phyloP scores from a whole-genome alignment of 768 basidiomycete genomes.

The Leccinum incarnatum region DNA sequence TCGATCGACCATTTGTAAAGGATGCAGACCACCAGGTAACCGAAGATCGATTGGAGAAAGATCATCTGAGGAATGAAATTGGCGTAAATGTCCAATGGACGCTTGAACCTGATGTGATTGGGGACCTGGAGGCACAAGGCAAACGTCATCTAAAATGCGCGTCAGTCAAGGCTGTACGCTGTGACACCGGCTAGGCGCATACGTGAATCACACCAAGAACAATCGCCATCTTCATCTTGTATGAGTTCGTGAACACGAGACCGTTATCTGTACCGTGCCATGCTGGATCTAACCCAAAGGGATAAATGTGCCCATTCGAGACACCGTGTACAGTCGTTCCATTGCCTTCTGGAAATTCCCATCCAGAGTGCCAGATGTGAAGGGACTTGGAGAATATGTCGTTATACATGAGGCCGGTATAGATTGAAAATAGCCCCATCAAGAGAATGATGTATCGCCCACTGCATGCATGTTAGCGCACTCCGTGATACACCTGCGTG shows the following conservation, averaged over 20 bases:
- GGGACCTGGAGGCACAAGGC: conserved; percentile 94
- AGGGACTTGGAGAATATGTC: conserved; percentile 96
- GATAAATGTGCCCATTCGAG: conserved; percentile 72
- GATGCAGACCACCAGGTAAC: conserved; percentile 92
- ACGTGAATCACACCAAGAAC: conserved; percentile 96
- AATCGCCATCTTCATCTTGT: conserved; percentile 99
- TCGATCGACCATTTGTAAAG: conserved; percentile 97
- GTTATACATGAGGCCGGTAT: conserved; percentile 98
- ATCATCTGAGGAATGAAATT: conserved; percentile 98
- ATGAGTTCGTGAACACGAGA: conserved; percentile 94
- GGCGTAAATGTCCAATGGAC: conserved; percentile 80
- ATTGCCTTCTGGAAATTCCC: conserved; percentile 61
- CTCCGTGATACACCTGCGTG: conserved; percentile 2
- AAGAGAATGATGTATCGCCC: conserved; percentile 98
- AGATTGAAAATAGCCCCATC: conserved; percentile 97
- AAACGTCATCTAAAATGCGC: conserved; percentile 84
- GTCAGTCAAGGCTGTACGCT: conserved; percentile 8
- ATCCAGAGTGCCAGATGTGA: conserved; percentile 84
- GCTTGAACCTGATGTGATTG: conserved; percentile 93
- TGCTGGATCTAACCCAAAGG: conserved; percentile 89
- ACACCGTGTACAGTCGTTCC: conserved; percentile 45
- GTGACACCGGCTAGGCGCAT: conserved; percentile 29
- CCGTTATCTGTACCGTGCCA: conserved; percentile 95
- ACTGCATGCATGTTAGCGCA: conserved; percentile 41
- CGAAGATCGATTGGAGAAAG: conserved; percentile 97